A percentile compares a stretch with the other conserved stretches of the same genome.
Conservation (phyloP, 345 rosid genomes). For the Gossypium arboreum region DNA sequence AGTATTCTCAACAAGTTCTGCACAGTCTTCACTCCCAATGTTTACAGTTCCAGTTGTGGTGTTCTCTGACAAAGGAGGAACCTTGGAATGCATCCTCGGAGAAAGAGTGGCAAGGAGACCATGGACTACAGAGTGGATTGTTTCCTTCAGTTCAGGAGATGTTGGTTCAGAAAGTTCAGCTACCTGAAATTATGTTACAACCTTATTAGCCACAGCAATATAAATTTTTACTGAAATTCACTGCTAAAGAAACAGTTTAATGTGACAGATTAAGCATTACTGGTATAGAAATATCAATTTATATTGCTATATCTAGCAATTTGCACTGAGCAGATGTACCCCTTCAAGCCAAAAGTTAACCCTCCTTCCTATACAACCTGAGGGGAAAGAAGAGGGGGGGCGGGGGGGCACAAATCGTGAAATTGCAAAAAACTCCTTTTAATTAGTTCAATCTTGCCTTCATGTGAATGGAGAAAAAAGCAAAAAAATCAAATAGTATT, state of each 20-base stretch:
- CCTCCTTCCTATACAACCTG: not conserved
- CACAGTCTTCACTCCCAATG: conserved; percentile 53
- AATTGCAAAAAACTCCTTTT: not conserved
- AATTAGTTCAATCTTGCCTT: not conserved
- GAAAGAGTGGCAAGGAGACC: conserved; percentile 96
- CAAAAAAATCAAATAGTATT: not conserved
- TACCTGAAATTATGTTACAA: conserved; percentile 45
- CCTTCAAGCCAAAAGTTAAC: not conserved
- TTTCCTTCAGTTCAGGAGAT: conserved; percentile 64
- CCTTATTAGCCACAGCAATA: not conserved
- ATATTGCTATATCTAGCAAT: not conserved
- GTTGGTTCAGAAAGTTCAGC: conserved; percentile 95
- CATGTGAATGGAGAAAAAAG: not conserved
- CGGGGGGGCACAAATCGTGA: not conserved
- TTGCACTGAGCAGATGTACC: not conserved
- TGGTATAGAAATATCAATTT: not conserved
- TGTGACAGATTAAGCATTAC: not conserved
- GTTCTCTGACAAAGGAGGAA: conserved; percentile 54
- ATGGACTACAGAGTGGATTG: conserved; percentile 74
- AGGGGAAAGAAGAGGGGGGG: too few relatives aligned
- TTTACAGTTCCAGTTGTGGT: conserved; percentile 42
- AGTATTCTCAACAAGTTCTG: conserved; percentile 77
- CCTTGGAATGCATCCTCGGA: conserved; percentile 78
- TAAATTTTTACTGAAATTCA: not conserved
- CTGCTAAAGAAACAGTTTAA: not conserved